Evolutionary conservation across 495 filamentous ascomycete genomes (phyloP).

Genomic region (Thermothielavioides terrestris): DNA sequence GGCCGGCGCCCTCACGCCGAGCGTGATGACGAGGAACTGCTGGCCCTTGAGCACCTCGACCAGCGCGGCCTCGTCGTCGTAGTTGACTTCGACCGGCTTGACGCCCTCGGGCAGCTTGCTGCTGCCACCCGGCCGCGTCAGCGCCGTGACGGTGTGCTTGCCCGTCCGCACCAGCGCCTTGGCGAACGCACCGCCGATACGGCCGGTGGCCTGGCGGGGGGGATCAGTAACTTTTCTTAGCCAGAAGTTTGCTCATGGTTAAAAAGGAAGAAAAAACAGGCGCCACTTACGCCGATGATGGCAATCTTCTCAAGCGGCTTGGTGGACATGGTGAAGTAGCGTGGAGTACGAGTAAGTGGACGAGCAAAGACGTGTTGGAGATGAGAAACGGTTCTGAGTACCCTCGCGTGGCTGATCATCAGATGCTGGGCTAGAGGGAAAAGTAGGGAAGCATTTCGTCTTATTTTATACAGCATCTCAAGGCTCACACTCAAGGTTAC

Average conservation of each 20-base stretch:
- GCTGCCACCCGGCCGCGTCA: constrained; percentile 41
- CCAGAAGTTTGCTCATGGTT: background rate
- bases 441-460: too few relatives aligned
- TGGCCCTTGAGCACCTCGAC: constrained; percentile 39
- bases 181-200: constrained; percentile 46
- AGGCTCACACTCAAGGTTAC: too few relatives aligned
- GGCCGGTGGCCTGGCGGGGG: constrained; percentile 35
- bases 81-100: constrained; percentile 26
- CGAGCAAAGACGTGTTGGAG: background rate
- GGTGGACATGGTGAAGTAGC: background rate
- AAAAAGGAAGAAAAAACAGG: background rate
- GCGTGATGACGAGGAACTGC: constrained; percentile 51
- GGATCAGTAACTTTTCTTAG: too few relatives aligned
- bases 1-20: constrained; percentile 22
- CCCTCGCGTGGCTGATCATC: too few relatives aligned
- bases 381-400: too few relatives aligned
- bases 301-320: constrained; percentile 31
- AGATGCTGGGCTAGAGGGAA: too few relatives aligned
- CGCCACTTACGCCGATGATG: constrained; percentile 40
- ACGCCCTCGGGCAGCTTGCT: constrained; percentile 32
- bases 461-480: too few relatives aligned
- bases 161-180: constrained; percentile 40
- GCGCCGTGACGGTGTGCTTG: constrained; percentile 47
- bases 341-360: background rate
- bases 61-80: constrained; percentile 29